Evolutionary conservation across 371 early-diverging fungal genomes (phyloP).

Genomic region (Blakeslea trispora): DNA sequence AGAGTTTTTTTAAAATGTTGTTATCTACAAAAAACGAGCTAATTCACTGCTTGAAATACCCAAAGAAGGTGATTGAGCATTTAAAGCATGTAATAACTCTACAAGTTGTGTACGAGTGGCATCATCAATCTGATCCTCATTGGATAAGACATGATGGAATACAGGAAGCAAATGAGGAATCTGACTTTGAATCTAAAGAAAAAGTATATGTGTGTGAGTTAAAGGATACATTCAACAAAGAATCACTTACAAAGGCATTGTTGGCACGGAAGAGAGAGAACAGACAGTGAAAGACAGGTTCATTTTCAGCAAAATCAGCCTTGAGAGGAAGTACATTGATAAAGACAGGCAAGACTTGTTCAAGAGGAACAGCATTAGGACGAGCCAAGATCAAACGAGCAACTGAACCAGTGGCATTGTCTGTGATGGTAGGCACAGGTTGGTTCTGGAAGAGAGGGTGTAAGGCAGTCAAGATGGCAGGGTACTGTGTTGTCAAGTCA

Average conservation of each 20-base stretch:
- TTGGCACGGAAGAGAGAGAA: conserved; percentile 63
- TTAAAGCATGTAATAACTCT: conserved; percentile 55
- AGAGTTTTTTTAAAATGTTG: neutral
- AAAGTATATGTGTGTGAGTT: conserved; percentile 16
- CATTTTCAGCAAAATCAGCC: conserved; percentile 81
- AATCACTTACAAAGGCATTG: conserved; percentile 54
- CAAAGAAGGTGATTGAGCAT: conserved; percentile 40
- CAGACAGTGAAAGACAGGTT: conserved; percentile 75
- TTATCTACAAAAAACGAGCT: conserved; percentile 28
- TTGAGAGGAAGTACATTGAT: conserved; percentile 73
- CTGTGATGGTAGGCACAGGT: conserved; percentile 67
- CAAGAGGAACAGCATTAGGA: conserved; percentile 73
- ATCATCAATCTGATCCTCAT: conserved; percentile 62
- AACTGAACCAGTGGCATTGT: conserved; percentile 91
- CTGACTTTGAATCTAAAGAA: conserved; percentile 33
- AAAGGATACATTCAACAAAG: neutral
- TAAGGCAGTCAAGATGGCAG: conserved; percentile 68
- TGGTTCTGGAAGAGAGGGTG: conserved; percentile 72
- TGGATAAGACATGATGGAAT: conserved; percentile 46
- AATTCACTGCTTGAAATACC: conserved; percentile 27
- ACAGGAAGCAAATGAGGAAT: conserved; percentile 44
- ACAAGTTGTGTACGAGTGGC: conserved; percentile 57
- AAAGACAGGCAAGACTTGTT: conserved; percentile 73
- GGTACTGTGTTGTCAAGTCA: conserved; percentile 74
- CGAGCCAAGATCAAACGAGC: conserved; percentile 75